Conservation (phyloP, 2,329 filamentous ascomycete genomes). For the Tetracladium maxilliforme region DNA sequence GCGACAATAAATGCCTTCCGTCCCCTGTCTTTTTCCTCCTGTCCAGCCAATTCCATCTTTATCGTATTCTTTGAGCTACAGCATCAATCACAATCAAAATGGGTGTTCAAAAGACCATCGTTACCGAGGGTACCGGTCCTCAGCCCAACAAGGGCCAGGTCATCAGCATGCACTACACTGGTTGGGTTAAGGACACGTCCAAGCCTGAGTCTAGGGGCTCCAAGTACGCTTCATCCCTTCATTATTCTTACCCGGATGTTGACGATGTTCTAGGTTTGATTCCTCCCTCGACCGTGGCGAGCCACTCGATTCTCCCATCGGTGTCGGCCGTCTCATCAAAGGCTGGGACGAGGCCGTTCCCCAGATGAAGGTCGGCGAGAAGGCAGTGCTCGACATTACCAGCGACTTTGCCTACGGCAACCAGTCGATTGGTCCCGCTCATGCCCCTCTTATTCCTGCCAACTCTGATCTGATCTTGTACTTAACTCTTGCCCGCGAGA, state of each 20-base stretch:
- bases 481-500: constrained; percentile 31
- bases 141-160: constrained; percentile 51
- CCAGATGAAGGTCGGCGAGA: constrained; percentile 83
- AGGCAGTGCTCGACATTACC: constrained; percentile 69
- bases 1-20: too few species aligned
- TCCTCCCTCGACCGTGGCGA: constrained; percentile 64
- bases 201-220: constrained; percentile 51
- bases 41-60: background rate
- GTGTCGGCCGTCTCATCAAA: constrained; percentile 71
- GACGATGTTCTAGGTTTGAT: constrained; percentile 77
- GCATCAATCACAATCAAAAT: constrained; percentile 36
- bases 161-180: constrained; percentile 84
- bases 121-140: constrained; percentile 45
- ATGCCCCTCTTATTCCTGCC: constrained; percentile 62
- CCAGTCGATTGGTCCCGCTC: too few species aligned
- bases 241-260: constrained; percentile 2
- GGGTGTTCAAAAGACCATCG: constrained; percentile 58
- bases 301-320: constrained; percentile 60
- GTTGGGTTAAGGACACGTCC: constrained; percentile 59
- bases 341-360: constrained; percentile 78
- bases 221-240: constrained; percentile 38
- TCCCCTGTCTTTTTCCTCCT: too few species aligned
- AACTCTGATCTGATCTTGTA: constrained; percentile 73
- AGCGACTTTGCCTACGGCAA: constrained; percentile 53
- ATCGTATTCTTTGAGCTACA: constrained; percentile 5